These are phyloP conservation scores for Fusarium anthophilum DNA, from an alignment of 2,329 filamentous ascomycete species.

Conservation along the genomic window DNA sequence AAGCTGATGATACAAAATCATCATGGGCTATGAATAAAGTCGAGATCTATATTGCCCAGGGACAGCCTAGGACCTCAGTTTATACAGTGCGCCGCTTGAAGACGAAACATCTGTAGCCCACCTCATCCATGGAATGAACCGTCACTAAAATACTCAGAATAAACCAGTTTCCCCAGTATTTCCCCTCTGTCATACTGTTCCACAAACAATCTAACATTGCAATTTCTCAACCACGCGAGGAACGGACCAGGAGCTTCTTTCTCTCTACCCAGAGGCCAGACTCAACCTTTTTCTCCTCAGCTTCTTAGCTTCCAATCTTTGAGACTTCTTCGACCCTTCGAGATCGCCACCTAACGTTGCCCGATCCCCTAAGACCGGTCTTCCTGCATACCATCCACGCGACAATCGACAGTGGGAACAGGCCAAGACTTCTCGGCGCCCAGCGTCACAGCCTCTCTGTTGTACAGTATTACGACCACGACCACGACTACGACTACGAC, in stretches of 20 bases:
- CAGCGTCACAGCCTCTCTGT: slow-evolving; percentile 25
- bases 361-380: slow-evolving; percentile 2
- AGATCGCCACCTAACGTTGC: slow-evolving; percentile 23
- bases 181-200: neutral
- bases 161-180: slow-evolving; percentile 17
- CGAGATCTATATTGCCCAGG: neutral
- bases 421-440: slow-evolving; percentile 29
- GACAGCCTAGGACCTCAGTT: neutral
- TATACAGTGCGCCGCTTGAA: slow-evolving; percentile 24
- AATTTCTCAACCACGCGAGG: slow-evolving; percentile 6
- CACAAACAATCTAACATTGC: neutral
- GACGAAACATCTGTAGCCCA: neutral
- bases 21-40: neutral
- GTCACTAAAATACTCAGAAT: slow-evolving; percentile 7
- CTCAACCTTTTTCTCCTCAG: neutral
- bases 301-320: neutral
- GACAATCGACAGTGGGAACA: slow-evolving; percentile 19
- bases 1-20: neutral
- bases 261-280: neutral
- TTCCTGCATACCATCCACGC: slow-evolving; percentile 14
- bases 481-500: neutral
- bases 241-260: slow-evolving; percentile 22
- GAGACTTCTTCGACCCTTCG: slow-evolving; percentile 24
- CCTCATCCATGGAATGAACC: neutral
- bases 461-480: neutral